These are phyloP conservation scores for Debaryomyces coudertii DNA, from an alignment of 1,139 yeast species.

Conservation along the genomic window DNA sequence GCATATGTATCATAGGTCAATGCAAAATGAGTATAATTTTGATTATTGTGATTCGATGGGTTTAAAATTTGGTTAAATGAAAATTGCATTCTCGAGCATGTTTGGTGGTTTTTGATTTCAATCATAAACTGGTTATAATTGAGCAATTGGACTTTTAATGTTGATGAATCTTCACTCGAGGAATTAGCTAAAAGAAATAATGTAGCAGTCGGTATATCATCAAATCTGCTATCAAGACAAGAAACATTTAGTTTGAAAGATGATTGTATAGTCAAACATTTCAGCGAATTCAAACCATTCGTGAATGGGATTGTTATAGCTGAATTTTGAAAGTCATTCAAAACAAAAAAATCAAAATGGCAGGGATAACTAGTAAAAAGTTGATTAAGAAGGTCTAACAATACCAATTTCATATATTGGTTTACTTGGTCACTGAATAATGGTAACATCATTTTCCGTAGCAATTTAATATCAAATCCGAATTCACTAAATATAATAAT, in stretches of 20 bases:
- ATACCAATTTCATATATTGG: slow-evolving; percentile 19
- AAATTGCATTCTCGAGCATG: slow-evolving; percentile 33
- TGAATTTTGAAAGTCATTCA: slow-evolving; percentile 26
- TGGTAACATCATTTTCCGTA: slow-evolving; percentile 25
- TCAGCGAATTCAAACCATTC: slow-evolving; percentile 18
- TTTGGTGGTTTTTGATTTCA: slow-evolving; percentile 30
- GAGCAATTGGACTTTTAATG: slow-evolving; percentile 32
- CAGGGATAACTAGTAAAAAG: slow-evolving; percentile 27
- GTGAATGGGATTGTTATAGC: slow-evolving; percentile 31
- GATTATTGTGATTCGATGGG: slow-evolving; percentile 18
- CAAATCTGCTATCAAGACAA: slow-evolving; percentile 3
- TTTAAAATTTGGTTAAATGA: slow-evolving; percentile 39
- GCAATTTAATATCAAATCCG: slow-evolving; percentile 34
- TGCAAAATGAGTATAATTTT: slow-evolving; percentile 37
- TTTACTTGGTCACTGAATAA: slow-evolving; percentile 17
- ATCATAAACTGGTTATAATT: slow-evolving; percentile 38
- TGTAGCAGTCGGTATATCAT: slow-evolving; percentile 15
- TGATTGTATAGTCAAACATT: slow-evolving; percentile 34
- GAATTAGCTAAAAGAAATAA: slow-evolving; percentile 37
- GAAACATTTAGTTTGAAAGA: slow-evolving; percentile 37
- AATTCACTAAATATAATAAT: slow-evolving; percentile 35
- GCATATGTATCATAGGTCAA: slow-evolving; percentile 42
- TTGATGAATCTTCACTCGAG: slow-evolving; percentile 22
- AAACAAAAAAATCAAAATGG: slow-evolving; percentile 36
- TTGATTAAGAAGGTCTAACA: slow-evolving; percentile 31